These are phyloP conservation scores for Fragaria vesca DNA, from an alignment of 306 rosid species.

Conservation along the genomic window DNA sequence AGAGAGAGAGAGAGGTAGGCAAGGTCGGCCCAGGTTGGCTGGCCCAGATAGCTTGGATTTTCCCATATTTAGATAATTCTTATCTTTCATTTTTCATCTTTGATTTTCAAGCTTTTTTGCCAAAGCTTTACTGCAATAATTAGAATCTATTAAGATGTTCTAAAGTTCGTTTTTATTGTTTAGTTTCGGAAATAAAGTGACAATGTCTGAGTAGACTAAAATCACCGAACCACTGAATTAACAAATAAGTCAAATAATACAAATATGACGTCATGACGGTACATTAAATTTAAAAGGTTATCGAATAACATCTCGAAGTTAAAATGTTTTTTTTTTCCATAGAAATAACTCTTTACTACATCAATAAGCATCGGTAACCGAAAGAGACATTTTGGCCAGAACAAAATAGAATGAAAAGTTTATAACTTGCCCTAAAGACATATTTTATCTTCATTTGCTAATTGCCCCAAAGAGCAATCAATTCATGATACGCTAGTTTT, in stretches of 20 bases:
- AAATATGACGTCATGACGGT: neutral
- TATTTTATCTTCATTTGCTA: neutral
- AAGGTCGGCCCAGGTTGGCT: constrained; percentile 18
- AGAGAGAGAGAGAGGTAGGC: neutral
- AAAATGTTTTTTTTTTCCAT: neutral
- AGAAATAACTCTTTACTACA: no score
- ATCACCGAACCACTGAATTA: neutral
- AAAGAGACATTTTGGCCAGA: neutral
- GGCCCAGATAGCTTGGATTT: constrained; percentile 2
- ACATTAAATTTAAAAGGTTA: accelerated
- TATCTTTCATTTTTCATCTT: neutral
- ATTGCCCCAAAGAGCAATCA: neutral
- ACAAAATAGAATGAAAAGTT: neutral
- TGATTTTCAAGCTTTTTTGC: neutral
- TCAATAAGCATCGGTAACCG: neutral
- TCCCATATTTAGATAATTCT: neutral
- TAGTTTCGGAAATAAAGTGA: neutral
- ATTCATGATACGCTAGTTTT: neutral
- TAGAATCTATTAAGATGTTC: neutral
- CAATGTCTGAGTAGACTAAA: neutral
- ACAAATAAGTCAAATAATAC: neutral
- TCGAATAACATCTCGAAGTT: neutral
- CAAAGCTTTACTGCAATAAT: neutral
- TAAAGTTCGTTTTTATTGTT: neutral
- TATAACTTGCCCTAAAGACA: neutral